Base-by-base conservation (phyloP, 441 rosid genomes). In the Jatropha multifida region DNA sequence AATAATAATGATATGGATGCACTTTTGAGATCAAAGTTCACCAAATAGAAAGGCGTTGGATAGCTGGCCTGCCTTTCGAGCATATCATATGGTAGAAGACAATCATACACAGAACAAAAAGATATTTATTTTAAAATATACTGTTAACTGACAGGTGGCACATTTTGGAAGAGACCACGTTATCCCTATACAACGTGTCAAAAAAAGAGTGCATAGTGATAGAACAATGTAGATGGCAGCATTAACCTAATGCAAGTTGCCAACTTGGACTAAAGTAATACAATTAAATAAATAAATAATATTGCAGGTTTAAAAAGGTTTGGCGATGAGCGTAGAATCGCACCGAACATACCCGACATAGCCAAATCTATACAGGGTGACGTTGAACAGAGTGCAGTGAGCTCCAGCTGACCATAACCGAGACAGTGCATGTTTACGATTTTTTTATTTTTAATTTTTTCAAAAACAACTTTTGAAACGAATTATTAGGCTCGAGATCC, bases 291-390 rank as follows among this genome's bases (percentile, higher is more conserved):
- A 42, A 32, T 32, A 40, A 14, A 13, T 1, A 37, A 40, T 17
- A 1, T 13, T n/a, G 9, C 0, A 23, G 27, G 7, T 60, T 5
- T 23, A 1, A 4, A 14, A 11, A 7, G 52, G 27, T 17, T 62
- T 4, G 63, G 2, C 11, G 77, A 68, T 40, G 51, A 11, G 65
- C 15, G 73, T 67, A 42, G 78, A 77, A 67, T 10, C 26, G 4
- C 26, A 42, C 2, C n/a, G 73, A 52, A 59, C 41, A 54, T 27
- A 64, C 38, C 72, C 68, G 60, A 42, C 74, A 70, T 2, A 10
- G 44, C 26, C 67, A 55, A 49, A 49, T 49, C 77, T 73, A 7
- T 14, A 12, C 40, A 10, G 69, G 41, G 18, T 17, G n/a, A 71
- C 38, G 26, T 69, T 9, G 27, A 11, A 23, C 2, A 62, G 15